Conservation (phyloP, 176 grass and related monocot genomes). For the Puccinellia tenuiflora region DNA sequence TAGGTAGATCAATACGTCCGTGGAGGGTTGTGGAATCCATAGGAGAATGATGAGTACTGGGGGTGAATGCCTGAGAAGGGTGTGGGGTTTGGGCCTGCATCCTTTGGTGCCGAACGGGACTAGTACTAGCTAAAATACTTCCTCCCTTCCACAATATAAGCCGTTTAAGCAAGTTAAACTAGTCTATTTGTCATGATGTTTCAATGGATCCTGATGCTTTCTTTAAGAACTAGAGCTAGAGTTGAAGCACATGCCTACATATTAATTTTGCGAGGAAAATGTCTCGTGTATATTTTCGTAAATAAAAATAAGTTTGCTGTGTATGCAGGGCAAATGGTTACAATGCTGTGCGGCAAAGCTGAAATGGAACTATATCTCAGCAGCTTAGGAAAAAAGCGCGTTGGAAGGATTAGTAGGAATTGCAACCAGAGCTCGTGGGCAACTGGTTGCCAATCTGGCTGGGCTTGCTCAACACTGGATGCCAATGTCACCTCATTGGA, state of each 20-base stretch:
- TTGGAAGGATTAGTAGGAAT: conserved; percentile 40
- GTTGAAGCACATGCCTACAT: not conserved
- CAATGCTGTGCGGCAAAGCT: conserved; percentile 17
- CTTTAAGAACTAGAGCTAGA: not conserved
- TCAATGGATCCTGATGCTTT: not conserved
- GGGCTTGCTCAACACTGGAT: conserved; percentile 33
- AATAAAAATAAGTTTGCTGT: not conserved
- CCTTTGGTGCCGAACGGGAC: not conserved
- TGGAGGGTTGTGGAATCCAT: not conserved
- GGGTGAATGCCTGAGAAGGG: not conserved
- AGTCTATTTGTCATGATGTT: not conserved
- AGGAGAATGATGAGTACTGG: not conserved
- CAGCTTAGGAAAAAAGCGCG: conserved; percentile 28
- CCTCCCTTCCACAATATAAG: no score
- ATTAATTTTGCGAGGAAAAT: not conserved
- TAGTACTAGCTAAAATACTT: no score
- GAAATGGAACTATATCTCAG: conserved; percentile 29
- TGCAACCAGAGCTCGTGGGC: conserved; percentile 54
- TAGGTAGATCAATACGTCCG: not conserved
- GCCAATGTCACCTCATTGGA: not conserved
- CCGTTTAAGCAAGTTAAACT: no score
- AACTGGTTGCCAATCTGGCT: conserved; percentile 60
- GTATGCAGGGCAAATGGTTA: conserved; percentile 21
- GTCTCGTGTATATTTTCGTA: not conserved
- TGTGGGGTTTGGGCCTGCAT: not conserved